Percentiles rank a stretch among this genome's conserved stretches.
Evolutionary conservation across 2,329 filamentous ascomycete species (phyloP).

Genomic region (Verticillium dahliae): DNA sequence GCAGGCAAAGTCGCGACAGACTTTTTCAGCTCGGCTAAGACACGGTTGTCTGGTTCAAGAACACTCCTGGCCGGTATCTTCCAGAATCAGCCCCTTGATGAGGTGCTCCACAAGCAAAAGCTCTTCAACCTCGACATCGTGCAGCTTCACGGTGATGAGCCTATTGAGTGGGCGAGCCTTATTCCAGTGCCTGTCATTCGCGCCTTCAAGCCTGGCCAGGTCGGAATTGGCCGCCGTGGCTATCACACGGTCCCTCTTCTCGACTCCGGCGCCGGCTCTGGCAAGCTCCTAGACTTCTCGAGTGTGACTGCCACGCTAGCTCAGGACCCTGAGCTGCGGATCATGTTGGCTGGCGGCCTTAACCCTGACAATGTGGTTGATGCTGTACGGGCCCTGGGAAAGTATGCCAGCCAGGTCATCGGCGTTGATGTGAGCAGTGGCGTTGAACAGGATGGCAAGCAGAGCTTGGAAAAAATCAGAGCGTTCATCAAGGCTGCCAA

Average conservation of each 20-base stretch:
- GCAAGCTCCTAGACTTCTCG: constrained; percentile 66
- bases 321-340: constrained; percentile 61
- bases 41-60: constrained; percentile 44
- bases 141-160: constrained; percentile 88
- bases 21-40: constrained; percentile 60
- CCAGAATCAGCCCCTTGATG: constrained; percentile 78
- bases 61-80: constrained; percentile 90
- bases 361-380: constrained; percentile 70
- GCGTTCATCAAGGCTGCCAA: constrained; percentile 76
- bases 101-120: constrained; percentile 73
- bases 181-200: constrained; percentile 90
- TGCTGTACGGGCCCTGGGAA: constrained; percentile 57
- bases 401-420: constrained; percentile 53
- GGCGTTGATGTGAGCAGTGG: constrained; percentile 94
- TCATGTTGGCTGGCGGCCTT: constrained; percentile 82
- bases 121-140: constrained; percentile 77
- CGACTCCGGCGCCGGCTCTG: constrained; percentile 81
- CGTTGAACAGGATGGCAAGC: constrained; percentile 76
- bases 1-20: constrained; percentile 38
- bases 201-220: constrained; percentile 71
- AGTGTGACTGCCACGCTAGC: constrained; percentile 62
- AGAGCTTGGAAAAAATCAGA: constrained; percentile 74
- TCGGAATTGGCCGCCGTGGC: constrained; percentile 66
- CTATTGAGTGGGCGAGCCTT: constrained; percentile 81
- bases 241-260: constrained; percentile 80